These are phyloP conservation scores for Penicillium vulpinum DNA, from an alignment of 2,329 filamentous ascomycete species.

Conservation along the genomic window DNA sequence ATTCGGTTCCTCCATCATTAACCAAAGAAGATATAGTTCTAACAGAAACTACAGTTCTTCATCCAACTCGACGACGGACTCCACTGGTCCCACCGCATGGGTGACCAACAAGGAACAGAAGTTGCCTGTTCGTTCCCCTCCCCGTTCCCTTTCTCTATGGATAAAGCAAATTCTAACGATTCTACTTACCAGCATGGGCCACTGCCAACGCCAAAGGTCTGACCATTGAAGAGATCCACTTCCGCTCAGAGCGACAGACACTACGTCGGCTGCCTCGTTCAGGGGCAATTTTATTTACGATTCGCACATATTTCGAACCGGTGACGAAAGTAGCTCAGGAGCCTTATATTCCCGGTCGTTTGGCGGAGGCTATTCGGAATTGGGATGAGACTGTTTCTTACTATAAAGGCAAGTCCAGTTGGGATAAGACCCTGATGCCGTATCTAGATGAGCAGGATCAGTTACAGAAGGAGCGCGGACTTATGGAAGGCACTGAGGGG, in stretches of 20 bases:
- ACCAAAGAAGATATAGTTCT: not conserved
- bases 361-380: constrained; percentile 6
- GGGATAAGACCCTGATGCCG: constrained; percentile 6
- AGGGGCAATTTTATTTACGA: constrained; percentile 1
- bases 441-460: not conserved
- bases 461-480: not conserved
- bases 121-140: constrained; percentile 11
- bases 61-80: constrained; percentile 20
- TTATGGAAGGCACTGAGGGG: not conserved
- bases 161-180: not conserved
- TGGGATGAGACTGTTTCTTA: constrained; percentile 9
- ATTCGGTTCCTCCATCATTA: not conserved
- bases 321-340: not conserved
- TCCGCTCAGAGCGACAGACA: constrained; percentile 13
- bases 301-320: not conserved
- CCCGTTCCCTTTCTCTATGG: not conserved
- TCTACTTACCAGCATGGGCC: not conserved
- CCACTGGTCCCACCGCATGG: constrained; percentile 22
- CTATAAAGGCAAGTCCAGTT: constrained; percentile 12
- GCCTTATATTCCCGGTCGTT: not conserved
- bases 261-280: constrained; percentile 5
- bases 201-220: constrained; percentile 2
- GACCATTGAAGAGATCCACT: constrained; percentile 9
- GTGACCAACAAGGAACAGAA: constrained; percentile 14
- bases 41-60: constrained; percentile 6